Evolutionary conservation across 371 early-diverging fungal genomes (phyloP).

Genomic region (Mortierella sp.): DNA sequence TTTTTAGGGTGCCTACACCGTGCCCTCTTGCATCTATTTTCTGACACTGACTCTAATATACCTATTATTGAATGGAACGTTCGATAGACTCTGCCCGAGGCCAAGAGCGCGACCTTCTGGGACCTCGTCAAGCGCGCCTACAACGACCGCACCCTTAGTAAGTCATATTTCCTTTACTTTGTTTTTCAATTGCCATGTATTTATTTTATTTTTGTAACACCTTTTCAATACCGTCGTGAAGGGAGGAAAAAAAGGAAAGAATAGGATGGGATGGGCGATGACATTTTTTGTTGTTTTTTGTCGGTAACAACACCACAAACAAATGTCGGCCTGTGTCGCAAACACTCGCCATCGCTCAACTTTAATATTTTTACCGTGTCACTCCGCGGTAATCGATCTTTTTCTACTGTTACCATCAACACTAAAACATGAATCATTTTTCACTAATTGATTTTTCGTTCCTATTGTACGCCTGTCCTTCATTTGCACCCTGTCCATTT

Average conservation of each 20-base stretch:
- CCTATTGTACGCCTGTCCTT: conserved; percentile 17
- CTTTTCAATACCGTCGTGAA: too few relatives aligned
- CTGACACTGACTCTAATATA: background rate
- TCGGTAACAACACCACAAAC: background rate
- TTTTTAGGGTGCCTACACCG: background rate
- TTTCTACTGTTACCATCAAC: background rate
- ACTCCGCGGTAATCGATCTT: background rate
- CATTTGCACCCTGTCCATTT: background rate
- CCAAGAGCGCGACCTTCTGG: conserved; percentile 69
- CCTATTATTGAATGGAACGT: conserved; percentile 24
- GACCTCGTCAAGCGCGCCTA: conserved; percentile 78
- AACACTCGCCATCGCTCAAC: background rate
- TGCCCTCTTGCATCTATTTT: conserved; percentile 7
- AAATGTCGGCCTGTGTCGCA: background rate
- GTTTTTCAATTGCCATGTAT: too few relatives aligned
- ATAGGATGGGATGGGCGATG: too few relatives aligned
- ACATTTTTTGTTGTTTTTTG: background rate
- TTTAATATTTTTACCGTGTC: background rate
- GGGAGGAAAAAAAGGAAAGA: too few relatives aligned
- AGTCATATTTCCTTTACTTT: conserved; percentile 17
- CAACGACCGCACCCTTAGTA: conserved; percentile 76
- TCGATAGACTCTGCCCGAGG: conserved; percentile 76
- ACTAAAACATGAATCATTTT: background rate
- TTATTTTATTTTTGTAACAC: too few relatives aligned
- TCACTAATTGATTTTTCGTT: too few relatives aligned